Evolutionary conservation across 192 early-diverging fungal species (phyloP), one percentile per base, ranked within the genome.

Genomic region (Phycomyces nitens): DNA sequence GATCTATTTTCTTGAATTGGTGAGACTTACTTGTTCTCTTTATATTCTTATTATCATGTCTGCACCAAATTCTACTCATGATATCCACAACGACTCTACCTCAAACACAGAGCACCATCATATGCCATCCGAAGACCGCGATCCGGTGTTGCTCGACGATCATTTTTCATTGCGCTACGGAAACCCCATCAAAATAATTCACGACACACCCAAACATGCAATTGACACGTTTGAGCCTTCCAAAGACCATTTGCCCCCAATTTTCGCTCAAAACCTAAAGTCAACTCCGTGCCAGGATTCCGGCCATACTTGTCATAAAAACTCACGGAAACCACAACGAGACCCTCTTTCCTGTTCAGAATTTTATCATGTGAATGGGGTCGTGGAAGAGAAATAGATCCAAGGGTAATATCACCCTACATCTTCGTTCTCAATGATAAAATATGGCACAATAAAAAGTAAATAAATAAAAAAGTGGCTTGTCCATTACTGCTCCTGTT

Each of bases 151-250:
- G 66, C 20, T 34, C 12, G 66, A 68, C 38, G 59, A 62, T 8
- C 58, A 62, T 29, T 68, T 68, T 18, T 68, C 66, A 42, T 29
- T 68, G 9, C 50, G 42, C 11, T 68, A 53, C 43, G 59, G 59
- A 38, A 68, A 68, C 21, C 66, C 66, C 4, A 68, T 68, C 27
- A 27, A 68, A 20, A 53, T 43, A 20, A 62, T 68, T 12, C 66
- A 68, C 22, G 29, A 68, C 18, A 29, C 53, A 8, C 43, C 58
- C 51, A 55, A 42, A 21, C 59, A 38, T 38, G 39, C 24, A 39
- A 1, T 55, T 16, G 27, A 53, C 21, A 56, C 44, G 2, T 68
- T 68, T 38, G 53, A 42, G 12, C 66, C 66, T 22, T 43, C 50
- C 1, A 44, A 68, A 43, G 41, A 60, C n/a, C 53, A 64, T 27